Evolutionary conservation across 805 yeast genomes (phyloP).

Genomic region (Ogataea nakhonphanomensis): DNA sequence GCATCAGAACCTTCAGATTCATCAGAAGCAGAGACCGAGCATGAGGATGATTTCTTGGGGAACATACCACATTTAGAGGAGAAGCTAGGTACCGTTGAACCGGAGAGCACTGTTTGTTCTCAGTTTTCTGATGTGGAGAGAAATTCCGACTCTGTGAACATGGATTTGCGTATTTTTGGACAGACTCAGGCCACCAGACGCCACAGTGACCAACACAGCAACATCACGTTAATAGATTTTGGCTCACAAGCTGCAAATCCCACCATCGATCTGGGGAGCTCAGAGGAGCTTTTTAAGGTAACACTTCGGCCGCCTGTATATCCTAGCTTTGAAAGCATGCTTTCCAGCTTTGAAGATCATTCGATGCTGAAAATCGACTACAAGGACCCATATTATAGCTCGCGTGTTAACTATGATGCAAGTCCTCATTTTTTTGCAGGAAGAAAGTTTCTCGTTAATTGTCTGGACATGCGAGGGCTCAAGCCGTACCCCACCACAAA

Average conservation of each 20-base stretch:
- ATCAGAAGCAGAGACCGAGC: constrained; percentile 17
- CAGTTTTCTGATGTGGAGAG: neutral
- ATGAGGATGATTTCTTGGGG: constrained; percentile 25
- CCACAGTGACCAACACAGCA: neutral
- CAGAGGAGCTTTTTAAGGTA: constrained; percentile 14
- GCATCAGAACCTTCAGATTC: constrained; percentile 6
- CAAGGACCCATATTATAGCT: constrained; percentile 60
- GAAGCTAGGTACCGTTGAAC: neutral
- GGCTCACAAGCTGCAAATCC: neutral
- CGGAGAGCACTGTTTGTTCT: neutral
- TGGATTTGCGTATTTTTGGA: constrained; percentile 9
- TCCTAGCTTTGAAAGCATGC: constrained; percentile 15
- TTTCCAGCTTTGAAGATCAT: constrained; percentile 37
- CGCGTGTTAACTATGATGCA: constrained; percentile 46
- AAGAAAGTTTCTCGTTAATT: constrained; percentile 48
- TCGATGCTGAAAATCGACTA: constrained; percentile 54
- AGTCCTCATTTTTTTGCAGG: constrained; percentile 67
- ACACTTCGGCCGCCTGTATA: constrained; percentile 19
- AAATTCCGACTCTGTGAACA: constrained; percentile 6
- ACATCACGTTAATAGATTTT: neutral
- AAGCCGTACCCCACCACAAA: constrained; percentile 7
- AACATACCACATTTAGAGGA: constrained; percentile 24
- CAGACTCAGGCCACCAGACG: constrained; percentile 4
- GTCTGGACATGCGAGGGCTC: constrained; percentile 33
- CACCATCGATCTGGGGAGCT: neutral